phyloP scores from a whole-genome alignment of 2,329 filamentous ascomycete genomes.

The Aspergillus uvarum region DNA sequence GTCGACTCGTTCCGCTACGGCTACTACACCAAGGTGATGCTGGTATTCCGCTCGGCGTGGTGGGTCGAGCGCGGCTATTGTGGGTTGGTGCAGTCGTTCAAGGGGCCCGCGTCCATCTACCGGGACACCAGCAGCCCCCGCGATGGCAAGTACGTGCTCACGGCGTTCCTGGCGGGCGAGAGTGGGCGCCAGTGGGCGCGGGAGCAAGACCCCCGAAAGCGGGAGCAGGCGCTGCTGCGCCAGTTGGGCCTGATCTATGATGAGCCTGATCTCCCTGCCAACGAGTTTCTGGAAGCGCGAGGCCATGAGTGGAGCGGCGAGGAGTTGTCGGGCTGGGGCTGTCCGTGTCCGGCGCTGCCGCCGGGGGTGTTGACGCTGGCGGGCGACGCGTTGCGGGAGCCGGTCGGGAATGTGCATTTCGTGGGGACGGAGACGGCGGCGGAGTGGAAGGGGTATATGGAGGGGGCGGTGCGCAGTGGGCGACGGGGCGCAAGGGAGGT shows the following conservation, averaged over 20 bases:
- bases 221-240: constrained; percentile 11
- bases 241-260: constrained; percentile 18
- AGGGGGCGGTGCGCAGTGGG: constrained; percentile 55
- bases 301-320: constrained; percentile 43
- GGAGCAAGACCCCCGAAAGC: not conserved
- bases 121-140: constrained; percentile 45
- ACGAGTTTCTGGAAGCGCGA: constrained; percentile 35
- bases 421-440: constrained; percentile 55
- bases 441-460: constrained; percentile 61
- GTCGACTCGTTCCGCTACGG: constrained; percentile 43
- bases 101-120: constrained; percentile 48
- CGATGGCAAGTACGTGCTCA: constrained; percentile 33
- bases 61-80: constrained; percentile 49
- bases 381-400: constrained; percentile 35
- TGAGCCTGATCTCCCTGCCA: not conserved
- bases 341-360: constrained; percentile 39
- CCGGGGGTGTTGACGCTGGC: constrained; percentile 42
- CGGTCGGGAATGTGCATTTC: constrained; percentile 50
- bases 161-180: constrained; percentile 44
- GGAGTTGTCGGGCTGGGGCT: constrained; percentile 40
- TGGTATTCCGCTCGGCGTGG: constrained; percentile 45
- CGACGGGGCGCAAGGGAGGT: constrained; percentile 35
- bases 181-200: constrained; percentile 35
- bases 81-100: constrained; percentile 48
- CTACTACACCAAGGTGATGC: constrained; percentile 54